Percentiles rank a stretch among this genome's conserved stretches.
These are phyloP conservation scores for Oryza glaberrima DNA, from an alignment of 176 grass and related monocot species.

Conservation along the genomic window DNA sequence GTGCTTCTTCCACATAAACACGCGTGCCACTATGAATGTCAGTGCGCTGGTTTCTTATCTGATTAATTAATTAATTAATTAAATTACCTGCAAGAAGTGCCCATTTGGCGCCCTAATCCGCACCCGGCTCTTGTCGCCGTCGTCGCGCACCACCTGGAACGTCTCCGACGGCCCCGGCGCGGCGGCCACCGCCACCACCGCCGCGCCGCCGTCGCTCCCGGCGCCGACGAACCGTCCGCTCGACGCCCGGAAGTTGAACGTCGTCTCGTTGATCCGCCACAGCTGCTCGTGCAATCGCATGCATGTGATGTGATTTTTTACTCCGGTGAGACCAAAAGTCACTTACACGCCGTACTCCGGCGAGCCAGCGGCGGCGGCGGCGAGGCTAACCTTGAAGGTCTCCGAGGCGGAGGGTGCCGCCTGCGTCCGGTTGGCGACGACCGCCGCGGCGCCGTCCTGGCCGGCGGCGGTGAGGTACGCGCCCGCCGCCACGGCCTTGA, in stretches of 20 bases:
- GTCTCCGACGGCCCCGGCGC: constrained; percentile 44
- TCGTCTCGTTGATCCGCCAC: constrained; percentile 60
- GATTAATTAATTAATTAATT: background rate
- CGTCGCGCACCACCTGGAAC: constrained; percentile 53
- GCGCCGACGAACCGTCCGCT: constrained; percentile 50
- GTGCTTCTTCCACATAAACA: background rate
- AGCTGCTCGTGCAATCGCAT: constrained; percentile 37
- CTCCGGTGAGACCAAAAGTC: background rate
- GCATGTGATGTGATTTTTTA: background rate
- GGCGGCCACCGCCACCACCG: constrained; percentile 43
- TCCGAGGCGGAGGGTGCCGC: constrained; percentile 54
- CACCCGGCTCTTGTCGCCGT: constrained; percentile 37
- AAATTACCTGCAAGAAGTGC: constrained; percentile 57
- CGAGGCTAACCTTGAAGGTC: constrained; percentile 60
- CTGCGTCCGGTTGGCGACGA: constrained; percentile 52
- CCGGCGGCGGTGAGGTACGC: constrained; percentile 51
- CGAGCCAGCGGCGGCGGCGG: background rate
- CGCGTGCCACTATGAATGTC: background rate
- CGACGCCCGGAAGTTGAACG: constrained; percentile 58
- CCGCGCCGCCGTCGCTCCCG: constrained; percentile 14
- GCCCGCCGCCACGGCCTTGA: constrained; percentile 54
- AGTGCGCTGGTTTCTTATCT: background rate
- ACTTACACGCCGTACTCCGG: background rate
- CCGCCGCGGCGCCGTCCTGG: constrained; percentile 46
- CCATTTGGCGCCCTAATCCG: constrained; percentile 67